Base-by-base conservation (phyloP, 805 yeast genomes). In the Zygoascus ofunaensis region DNA sequence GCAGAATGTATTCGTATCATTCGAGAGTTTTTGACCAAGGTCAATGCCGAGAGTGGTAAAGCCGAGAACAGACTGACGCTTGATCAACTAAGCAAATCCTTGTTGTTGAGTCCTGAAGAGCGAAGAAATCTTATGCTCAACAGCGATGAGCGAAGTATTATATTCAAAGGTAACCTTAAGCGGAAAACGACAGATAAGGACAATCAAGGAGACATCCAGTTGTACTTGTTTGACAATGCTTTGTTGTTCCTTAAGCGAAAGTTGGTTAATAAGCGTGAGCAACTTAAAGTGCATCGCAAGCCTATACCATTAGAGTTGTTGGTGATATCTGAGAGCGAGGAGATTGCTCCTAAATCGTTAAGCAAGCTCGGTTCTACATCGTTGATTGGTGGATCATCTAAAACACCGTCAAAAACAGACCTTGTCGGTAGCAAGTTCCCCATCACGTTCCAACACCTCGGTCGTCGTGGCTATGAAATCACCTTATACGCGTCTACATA, bases 41-140 rank as follows among this genome's bases (percentile, higher is more conserved):
- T 86, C 51, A 87, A 92, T 61, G 73, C 77, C 40, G 97, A 89
- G 54, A 80, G 94, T 34, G 98, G 98, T 65, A 89, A 82, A 54
- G 86, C 94, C 24, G 87, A 92, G 33, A 96, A 90, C 68, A 74
- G 96, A 51, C 87, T 87, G 65, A 86, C 89, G 52, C 74, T 92
- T 49, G 82, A 87, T 69, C 80, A 87, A 41, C 72, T 92, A 59
- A 84, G 85, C 56, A 95, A 86, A 61, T 80, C 86, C 43, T 72
- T 92, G 48, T 80, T 87, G 24, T 82, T 81, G 66, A 73, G 83
- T 49, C 80, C 81, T 3, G 87, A 87, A 48, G 96, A 89, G 55
- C 77, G 81, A 56, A 89, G 82, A 53, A 94, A 90, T 58, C 71
- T 92, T 66, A 87, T 86, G 51, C 71, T 92, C 52, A 77, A 81